Evolutionary conservation across 225 moss, liverwort and hornwort genomes (phyloP).

Genomic region (Marchantia polymorpha): DNA sequence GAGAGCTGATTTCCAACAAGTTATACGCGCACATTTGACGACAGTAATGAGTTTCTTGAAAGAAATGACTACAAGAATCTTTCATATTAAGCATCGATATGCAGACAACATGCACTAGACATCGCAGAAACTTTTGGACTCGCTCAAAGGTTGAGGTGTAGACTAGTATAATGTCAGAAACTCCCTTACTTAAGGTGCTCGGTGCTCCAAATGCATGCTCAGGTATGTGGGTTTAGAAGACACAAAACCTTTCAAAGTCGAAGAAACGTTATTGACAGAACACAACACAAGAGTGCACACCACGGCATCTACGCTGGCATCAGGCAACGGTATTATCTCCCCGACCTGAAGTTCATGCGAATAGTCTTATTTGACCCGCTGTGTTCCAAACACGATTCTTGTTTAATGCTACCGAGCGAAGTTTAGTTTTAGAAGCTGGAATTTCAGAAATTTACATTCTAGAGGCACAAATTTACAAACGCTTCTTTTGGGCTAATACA

Average conservation of each 20-base stretch:
- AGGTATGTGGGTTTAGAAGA: neutral
- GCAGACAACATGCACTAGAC: no score
- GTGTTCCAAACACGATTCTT: neutral
- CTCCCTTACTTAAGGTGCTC: no score
- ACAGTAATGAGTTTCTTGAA: no score
- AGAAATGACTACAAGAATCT: no score
- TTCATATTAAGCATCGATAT: no score
- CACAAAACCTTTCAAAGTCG: constrained; percentile 64
- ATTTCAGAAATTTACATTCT: neutral
- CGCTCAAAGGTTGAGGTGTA: no score
- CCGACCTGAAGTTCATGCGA: constrained; percentile 56
- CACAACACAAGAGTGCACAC: constrained; percentile 85
- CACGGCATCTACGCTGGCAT: constrained; percentile 77
- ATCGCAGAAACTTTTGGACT: no score
- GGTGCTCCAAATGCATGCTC: neutral
- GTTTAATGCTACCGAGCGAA: neutral
- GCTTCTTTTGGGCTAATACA: no score
- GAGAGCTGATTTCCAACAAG: no score
- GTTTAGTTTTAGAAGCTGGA: neutral
- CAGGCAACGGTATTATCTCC: constrained; percentile 67
- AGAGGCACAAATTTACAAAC: neutral
- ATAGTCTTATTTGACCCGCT: neutral
- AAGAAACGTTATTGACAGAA: constrained; percentile 67
- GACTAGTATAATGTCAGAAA: no score
- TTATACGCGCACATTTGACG: no score